These are phyloP conservation scores for Westerdykella sp. DNA, from an alignment of 2,329 filamentous ascomycete genomes.

Conservation along the genomic window DNA sequence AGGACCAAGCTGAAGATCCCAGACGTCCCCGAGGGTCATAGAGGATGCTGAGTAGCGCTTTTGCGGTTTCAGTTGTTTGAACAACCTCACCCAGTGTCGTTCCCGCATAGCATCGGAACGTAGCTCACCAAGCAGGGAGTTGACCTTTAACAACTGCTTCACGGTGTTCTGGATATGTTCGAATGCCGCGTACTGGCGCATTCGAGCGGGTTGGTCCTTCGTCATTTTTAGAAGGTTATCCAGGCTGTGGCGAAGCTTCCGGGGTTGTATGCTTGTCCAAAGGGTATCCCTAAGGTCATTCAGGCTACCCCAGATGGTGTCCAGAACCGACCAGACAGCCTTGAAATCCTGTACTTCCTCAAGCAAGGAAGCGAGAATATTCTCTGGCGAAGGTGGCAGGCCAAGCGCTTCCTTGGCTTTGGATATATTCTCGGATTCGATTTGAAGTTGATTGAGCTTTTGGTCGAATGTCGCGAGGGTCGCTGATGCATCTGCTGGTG, in stretches of 20 bases:
- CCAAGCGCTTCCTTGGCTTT: slow-evolving; percentile 97
- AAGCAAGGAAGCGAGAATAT: slow-evolving; percentile 74
- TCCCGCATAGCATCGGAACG: slow-evolving; percentile 96
- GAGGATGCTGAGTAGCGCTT: slow-evolving; percentile 91
- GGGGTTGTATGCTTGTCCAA: slow-evolving; percentile 92
- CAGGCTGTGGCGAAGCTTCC: slow-evolving; percentile 83
- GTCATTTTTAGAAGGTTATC: slow-evolving; percentile 95
- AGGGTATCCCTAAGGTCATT: slow-evolving; percentile 88
- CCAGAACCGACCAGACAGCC: slow-evolving; percentile 93
- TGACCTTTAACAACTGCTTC: slow-evolving; percentile 83
- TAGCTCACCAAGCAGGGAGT: slow-evolving; percentile 77
- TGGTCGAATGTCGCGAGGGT: slow-evolving; percentile 77
- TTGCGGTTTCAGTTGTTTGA: slow-evolving; percentile 86
- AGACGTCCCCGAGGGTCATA: slow-evolving; percentile 96
- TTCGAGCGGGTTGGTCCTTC: slow-evolving; percentile 97
- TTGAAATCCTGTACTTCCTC: slow-evolving; percentile 99
- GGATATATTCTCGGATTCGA: slow-evolving; percentile 86
- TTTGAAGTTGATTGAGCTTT: slow-evolving; percentile 76
- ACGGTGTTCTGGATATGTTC: slow-evolving; percentile 94
- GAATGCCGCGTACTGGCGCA: slow-evolving; percentile 99
- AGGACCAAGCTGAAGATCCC: slow-evolving; percentile 86
- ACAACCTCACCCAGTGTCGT: slow-evolving; percentile 95
- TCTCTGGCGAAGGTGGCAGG: slow-evolving; percentile 72
- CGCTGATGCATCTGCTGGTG: slow-evolving; percentile 78
- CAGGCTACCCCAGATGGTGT: slow-evolving; percentile 92